Conservation (phyloP, 2,329 filamentous ascomycete genomes). For the Sphaerulina vaccinii region DNA sequence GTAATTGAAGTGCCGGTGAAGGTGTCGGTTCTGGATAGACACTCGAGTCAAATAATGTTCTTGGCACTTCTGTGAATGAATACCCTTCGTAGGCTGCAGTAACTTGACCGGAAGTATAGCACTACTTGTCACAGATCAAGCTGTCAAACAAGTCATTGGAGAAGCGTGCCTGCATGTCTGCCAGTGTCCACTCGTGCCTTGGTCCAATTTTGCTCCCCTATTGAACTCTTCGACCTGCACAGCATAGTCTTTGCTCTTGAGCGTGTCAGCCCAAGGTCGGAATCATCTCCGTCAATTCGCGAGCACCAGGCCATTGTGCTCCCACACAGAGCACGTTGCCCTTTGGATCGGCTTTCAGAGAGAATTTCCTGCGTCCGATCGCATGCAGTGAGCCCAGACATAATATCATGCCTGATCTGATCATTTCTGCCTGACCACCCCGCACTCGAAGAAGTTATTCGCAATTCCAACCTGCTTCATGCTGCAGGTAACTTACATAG, state of each 20-base stretch:
- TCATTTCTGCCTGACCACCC: background rate
- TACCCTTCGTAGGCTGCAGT: too few relatives aligned
- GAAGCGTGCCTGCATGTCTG: constrained; percentile 15
- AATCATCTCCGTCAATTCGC: constrained; percentile 9
- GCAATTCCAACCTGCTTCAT: background rate
- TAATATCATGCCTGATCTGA: constrained; percentile 7
- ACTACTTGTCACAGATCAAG: constrained; percentile 6
- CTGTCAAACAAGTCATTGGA: constrained; percentile 18
- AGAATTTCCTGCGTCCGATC: too few relatives aligned
- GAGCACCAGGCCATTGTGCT: too few relatives aligned
- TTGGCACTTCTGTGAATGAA: too few relatives aligned
- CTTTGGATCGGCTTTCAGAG: too few relatives aligned
- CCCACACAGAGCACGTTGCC: too few relatives aligned
- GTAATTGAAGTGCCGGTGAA: too few relatives aligned
- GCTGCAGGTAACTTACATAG: too few relatives aligned
- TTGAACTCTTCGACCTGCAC: constrained; percentile 14
- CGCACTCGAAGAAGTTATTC: background rate
- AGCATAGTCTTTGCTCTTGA: constrained; percentile 14
- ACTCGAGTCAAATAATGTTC: too few relatives aligned
- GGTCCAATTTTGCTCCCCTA: constrained; percentile 4
- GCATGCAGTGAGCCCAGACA: too few relatives aligned
- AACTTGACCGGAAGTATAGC: too few relatives aligned
- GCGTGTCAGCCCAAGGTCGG: constrained; percentile 10
- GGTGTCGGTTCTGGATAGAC: too few relatives aligned
- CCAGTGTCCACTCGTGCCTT: constrained; percentile 18